Conservation (phyloP, 768 basidiomycete species). For the Lactarius hatsudake region DNA sequence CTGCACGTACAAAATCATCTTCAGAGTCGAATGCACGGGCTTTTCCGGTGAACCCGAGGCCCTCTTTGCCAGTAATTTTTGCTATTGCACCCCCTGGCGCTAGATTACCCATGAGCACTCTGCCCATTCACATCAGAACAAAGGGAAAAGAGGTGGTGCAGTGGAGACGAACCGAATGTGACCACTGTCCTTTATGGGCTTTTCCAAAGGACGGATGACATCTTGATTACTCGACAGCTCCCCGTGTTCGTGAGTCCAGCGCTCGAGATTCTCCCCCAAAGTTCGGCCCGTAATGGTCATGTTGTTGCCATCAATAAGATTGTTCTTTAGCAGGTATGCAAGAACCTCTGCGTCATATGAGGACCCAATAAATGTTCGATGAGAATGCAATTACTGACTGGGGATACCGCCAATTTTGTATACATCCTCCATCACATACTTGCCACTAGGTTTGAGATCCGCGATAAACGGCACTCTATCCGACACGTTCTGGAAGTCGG, state of each 20-base stretch:
- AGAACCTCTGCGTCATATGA: conserved; percentile 61
- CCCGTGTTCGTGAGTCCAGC: conserved; percentile 80
- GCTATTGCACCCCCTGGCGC: conserved; percentile 95
- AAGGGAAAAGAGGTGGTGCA: background rate
- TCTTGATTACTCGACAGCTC: conserved; percentile 74
- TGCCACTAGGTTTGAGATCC: conserved; percentile 94
- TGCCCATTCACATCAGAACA: conserved; percentile 33
- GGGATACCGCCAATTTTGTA: conserved; percentile 96
- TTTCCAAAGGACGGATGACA: conserved; percentile 81
- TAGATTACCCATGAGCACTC: conserved; percentile 88
- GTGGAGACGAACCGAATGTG: conserved; percentile 68
- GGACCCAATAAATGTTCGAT: background rate
- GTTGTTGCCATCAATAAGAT: conserved; percentile 85
- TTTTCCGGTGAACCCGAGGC: conserved; percentile 83
- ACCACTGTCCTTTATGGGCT: conserved; percentile 86
- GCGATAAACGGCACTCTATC: conserved; percentile 93
- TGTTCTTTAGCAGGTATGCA: conserved; percentile 80
- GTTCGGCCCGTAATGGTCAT: conserved; percentile 89
- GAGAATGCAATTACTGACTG: conserved; percentile 49
- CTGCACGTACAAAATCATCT: conserved; percentile 81
- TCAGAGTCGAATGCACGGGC: conserved; percentile 93
- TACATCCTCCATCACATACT: conserved; percentile 98
- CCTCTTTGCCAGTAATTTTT: conserved; percentile 97
- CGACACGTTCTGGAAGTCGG: conserved; percentile 92
- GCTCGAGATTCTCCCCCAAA: conserved; percentile 88